Evolutionary conservation across 1,284 basidiomycete species (phyloP), one percentile per base, ranked within the genome.

Genomic region (Hymenochaete sp.): DNA sequence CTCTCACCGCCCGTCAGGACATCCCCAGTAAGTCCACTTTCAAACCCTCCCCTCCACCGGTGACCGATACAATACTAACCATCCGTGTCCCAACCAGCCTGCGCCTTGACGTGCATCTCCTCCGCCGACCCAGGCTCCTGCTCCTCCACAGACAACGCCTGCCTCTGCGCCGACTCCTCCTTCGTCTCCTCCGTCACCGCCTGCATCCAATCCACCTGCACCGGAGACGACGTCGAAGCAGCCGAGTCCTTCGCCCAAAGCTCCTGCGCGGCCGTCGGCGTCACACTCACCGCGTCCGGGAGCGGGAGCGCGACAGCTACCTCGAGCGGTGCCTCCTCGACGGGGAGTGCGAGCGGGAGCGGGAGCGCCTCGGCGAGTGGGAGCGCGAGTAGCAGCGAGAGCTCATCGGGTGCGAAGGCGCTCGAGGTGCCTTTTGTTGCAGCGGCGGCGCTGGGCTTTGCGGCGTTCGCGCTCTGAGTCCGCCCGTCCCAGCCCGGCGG

Each of bases 201-300:
- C 2, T 81, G 79, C 57, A 69, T 80, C 52, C 31, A 56, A 45
- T 16, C 32, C 1, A 52, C 64, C 14, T 81, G 79, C 66, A 46
- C 53, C 0, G 71, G 71, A 39, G 41, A 41, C 22, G 76, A 80
- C 54, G 63, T 78, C 47, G 33, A 55, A n/a, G 57, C 47, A 19
- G 76, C 78, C n/a, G 60, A 71, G 38, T 25, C 49, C 0, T 63
- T 62, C 48, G 67, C 77, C 2, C 63, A 66, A 47, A 49, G 55
- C 9, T 58, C 75, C 32, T 82, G 79, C 53, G 54, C 51, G 0
- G 59, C 66, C 42, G 72, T 74, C 40, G 79, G 75, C 46, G 70
- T 78, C 7, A 76, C 70, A 2, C 58, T 77, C 47, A 67, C 62
- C 3, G 43, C 14, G 14, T 18, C 42, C 18, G 26, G 27, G 14